Evolutionary conservation across 148 eudicot species (phyloP), one percentile per base, ranked within the genome.

Genomic region (Nepenthes mirabilis): DNA sequence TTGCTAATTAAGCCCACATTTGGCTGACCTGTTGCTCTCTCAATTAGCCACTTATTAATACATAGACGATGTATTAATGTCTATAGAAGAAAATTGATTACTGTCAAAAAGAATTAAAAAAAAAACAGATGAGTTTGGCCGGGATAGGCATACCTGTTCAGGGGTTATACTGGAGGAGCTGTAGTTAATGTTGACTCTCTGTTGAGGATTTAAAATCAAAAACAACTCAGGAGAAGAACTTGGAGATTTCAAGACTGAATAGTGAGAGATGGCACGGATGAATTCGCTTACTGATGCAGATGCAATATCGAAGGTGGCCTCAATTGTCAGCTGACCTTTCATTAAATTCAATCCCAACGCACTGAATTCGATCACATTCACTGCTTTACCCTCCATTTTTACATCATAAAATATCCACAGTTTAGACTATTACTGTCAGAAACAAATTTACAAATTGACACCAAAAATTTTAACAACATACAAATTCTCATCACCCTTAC

Each of bases 341-440:
- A 90, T 74, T 72, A 90, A 58, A 73, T 68, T 81, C 61, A 90
- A 66, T 43, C 91, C 97, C 75, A 80, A 82, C 62, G 85, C 91
- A 68, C 74, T 87, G 85, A 90, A 90, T 71, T 69, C 73, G 71
- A 90, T 71, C 69, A 81, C 78, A 67, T 90, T 90, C 34, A 84
- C 91, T 82, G 97, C 95, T 90, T 90, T 87, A 53, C 83, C 81
- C 97, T 90, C 95, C 97, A 83, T 80, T 76, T 71, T 78, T 62
- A 60, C 73, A 76, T 66, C 64, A 67, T 50, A 55, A 73, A 51
- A 60, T 62, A 52, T 55, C 57, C 74, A 14, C 33, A 54, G 2
- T 5, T 23, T 54, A 5, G 52, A 11, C 11, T 10, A n/a, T 49
- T 49, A 2, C 45, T 8, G 4, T 3, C 6, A 40, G 45, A n/a